phyloP scores from a whole-genome alignment of 2,329 filamentous ascomycete species.

The Clarireedia paspali region DNA sequence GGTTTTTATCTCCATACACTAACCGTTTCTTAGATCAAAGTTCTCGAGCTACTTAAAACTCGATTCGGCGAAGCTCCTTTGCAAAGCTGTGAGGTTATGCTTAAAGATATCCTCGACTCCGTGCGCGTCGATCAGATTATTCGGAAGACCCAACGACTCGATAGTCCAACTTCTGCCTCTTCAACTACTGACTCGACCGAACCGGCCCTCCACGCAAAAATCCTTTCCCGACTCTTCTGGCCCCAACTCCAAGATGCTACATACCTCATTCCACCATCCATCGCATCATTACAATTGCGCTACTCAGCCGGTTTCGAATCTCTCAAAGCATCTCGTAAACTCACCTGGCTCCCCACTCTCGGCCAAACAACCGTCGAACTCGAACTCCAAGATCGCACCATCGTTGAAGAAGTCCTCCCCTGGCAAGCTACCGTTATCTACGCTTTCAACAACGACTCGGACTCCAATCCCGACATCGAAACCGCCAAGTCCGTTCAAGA shows the following conservation, averaged over 20 bases:
- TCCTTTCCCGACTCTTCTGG: slow-evolving; percentile 91
- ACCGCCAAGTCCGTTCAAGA: slow-evolving; percentile 41
- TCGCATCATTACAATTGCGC: slow-evolving; percentile 53
- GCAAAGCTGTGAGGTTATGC: slow-evolving; percentile 95
- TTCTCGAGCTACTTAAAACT: slow-evolving; percentile 79
- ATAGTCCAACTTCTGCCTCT: slow-evolving; percentile 19
- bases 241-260: slow-evolving; percentile 66
- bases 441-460: slow-evolving; percentile 54
- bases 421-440: slow-evolving; percentile 86
- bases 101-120: slow-evolving; percentile 85
- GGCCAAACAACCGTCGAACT: slow-evolving; percentile 76
- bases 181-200: slow-evolving; percentile 25
- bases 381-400: slow-evolving; percentile 70
- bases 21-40: slow-evolving; percentile 47
- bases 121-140: slow-evolving; percentile 63
- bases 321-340: slow-evolving; percentile 75
- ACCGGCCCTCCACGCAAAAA: slow-evolving; percentile 62
- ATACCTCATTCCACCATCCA: slow-evolving; percentile 54
- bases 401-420: slow-evolving; percentile 66
- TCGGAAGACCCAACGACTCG: slow-evolving; percentile 40
- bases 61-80: slow-evolving; percentile 79
- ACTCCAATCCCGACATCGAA: slow-evolving; percentile 10
- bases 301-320: slow-evolving; percentile 73
- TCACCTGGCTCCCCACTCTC: slow-evolving; percentile 80
- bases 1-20: not conserved